These are phyloP conservation scores for Xylaria sp. DNA, from an alignment of 2,329 filamentous ascomycete species.

Conservation along the genomic window DNA sequence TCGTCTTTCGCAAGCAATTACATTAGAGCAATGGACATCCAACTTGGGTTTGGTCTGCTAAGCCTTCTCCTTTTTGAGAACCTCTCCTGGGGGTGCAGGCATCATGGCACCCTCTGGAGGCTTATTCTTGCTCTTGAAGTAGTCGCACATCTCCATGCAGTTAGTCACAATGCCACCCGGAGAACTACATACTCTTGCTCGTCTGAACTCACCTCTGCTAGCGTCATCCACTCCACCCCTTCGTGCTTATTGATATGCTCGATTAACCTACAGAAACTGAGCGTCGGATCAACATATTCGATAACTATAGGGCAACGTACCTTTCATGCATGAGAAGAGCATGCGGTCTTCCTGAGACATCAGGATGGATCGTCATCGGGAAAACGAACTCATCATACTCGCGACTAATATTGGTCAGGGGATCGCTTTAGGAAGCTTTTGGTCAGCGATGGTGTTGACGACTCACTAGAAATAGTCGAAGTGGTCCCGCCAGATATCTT, in stretches of 20 bases:
- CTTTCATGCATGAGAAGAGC: constrained; percentile 74
- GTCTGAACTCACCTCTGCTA: constrained; percentile 38
- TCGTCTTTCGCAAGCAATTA: not conserved
- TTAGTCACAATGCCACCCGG: constrained; percentile 1
- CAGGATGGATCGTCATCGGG: constrained; percentile 76
- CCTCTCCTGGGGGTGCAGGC: constrained; percentile 58
- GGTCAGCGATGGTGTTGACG: not conserved
- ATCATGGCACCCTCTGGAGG: constrained; percentile 61
- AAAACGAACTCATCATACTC: constrained; percentile 79
- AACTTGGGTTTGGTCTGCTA: not conserved
- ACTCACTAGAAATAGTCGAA: constrained; percentile 69
- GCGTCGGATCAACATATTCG: constrained; percentile 1
- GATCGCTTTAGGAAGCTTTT: not conserved
- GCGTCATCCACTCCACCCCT: constrained; percentile 68
- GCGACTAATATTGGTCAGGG: constrained; percentile 36
- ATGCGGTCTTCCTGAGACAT: constrained; percentile 72
- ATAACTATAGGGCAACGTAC: constrained; percentile 40
- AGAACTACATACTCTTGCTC: not conserved
- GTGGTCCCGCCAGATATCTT: constrained; percentile 67
- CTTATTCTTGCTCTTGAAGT: constrained; percentile 69
- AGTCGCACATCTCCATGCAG: constrained; percentile 65
- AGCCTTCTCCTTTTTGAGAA: constrained; percentile 44
- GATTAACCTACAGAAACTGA: constrained; percentile 52
- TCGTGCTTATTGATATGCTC: constrained; percentile 67
- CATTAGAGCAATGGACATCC: not conserved